Percentiles rank a stretch among this genome's conserved stretches.
These are phyloP conservation scores for Taxillus chinensis DNA, from an alignment of 164 flowering plant genomes.

Conservation along the genomic window DNA sequence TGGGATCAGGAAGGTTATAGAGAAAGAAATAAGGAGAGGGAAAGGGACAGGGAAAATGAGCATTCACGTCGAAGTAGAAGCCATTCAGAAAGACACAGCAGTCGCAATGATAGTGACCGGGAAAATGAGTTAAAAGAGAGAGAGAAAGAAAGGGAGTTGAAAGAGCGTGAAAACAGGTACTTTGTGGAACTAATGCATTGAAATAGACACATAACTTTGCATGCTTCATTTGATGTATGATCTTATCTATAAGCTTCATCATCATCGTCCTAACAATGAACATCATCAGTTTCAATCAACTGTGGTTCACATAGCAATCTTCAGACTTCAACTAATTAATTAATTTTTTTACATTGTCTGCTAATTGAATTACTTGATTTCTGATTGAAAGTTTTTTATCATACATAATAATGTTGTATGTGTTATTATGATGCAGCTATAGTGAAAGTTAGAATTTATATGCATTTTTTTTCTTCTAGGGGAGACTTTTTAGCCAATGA, in stretches of 20 bases:
- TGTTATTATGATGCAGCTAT: too few species aligned
- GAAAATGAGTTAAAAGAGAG: slow-evolving; percentile 28
- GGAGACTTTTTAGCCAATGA: too few species aligned
- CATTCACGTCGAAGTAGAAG: slow-evolving; percentile 58
- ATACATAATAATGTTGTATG: too few species aligned
- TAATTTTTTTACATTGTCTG: too few species aligned
- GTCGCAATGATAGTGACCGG: slow-evolving; percentile 31
- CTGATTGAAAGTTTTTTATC: too few species aligned
- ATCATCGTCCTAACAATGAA: background rate
- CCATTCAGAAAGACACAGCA: slow-evolving; percentile 41
- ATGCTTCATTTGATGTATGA: background rate
- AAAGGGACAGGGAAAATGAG: slow-evolving; percentile 38
- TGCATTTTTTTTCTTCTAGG: too few species aligned
- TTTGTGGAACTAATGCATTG: background rate
- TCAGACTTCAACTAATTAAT: background rate
- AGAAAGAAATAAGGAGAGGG: slow-evolving; percentile 23
- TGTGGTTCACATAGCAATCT: too few species aligned
- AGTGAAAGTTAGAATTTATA: too few species aligned
- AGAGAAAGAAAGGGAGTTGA: slow-evolving; percentile 18
- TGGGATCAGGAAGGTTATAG: slow-evolving; percentile 18
- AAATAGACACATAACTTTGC: background rate
- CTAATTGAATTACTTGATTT: too few species aligned
- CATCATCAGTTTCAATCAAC: too few species aligned
- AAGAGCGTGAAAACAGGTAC: slow-evolving; percentile 24
- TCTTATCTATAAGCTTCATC: background rate